phyloP scores from a whole-genome alignment of 306 rosid genomes.

The Fragaria iinumae region DNA sequence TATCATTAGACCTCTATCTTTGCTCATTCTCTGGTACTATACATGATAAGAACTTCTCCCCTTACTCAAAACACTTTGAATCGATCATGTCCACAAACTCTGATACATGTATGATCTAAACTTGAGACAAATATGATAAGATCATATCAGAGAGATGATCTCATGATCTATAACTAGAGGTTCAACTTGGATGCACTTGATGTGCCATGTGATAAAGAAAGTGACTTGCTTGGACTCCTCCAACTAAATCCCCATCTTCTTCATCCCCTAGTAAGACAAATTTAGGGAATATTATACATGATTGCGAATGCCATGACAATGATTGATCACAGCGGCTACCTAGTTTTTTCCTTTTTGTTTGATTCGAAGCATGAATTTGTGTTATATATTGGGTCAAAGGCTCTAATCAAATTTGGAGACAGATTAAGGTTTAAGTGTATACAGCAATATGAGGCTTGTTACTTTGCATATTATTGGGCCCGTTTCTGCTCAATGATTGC shows the following conservation, averaged over 20 bases:
- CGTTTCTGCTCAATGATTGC: neutral
- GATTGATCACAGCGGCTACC: constrained; percentile 27
- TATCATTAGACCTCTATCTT: no score
- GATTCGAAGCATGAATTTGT: neutral
- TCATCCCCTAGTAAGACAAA: constrained; percentile 7
- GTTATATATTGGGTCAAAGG: neutral
- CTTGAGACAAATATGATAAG: constrained; percentile 4
- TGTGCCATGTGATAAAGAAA: constrained; percentile 16
- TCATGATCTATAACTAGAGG: neutral
- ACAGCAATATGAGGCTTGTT: neutral
- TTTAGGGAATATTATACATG: constrained; percentile 7
- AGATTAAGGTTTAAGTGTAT: neutral
- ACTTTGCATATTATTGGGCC: neutral
- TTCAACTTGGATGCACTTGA: constrained; percentile 11
- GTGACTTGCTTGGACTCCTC: constrained; percentile 12
- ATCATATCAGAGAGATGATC: neutral
- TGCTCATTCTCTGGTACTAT: neutral
- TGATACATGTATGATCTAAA: constrained; percentile 1
- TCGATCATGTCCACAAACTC: neutral
- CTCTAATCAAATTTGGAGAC: neutral
- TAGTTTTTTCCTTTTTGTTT: neutral
- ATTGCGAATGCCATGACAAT: constrained; percentile 37
- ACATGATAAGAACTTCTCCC: neutral
- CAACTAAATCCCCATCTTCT: constrained; percentile 22
- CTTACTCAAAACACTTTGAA: neutral